Base-by-base conservation (phyloP, 306 rosid genomes). In the Cicer chorassanicum region DNA sequence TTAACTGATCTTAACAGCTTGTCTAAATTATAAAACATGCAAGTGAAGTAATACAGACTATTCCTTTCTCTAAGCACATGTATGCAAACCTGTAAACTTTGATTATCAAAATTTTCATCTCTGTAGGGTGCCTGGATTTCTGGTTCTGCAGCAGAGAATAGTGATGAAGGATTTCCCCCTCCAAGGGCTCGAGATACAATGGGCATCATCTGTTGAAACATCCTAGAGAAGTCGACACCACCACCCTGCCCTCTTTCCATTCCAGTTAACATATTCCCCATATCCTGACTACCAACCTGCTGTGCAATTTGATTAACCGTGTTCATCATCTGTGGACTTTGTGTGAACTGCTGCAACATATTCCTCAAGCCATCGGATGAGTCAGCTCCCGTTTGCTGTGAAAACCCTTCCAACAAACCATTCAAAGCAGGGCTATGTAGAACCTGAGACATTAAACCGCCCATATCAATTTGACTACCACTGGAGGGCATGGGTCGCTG, bases 141-240 rank as follows among this genome's bases (percentile, higher is more conserved):
- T 43, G 86, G 79, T 65, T 78, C 92, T 34, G 72, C 73, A 72
- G 78, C 87, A 76, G 93, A 76, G 69, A 53, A 77, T 36, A 82
- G 68, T 70, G 82, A 85, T 34, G 86, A 50, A 11, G 87, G 81
- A 70, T 49, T 76, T 14, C 80, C 76, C 65, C 95, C 87, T 43
- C 87, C 87, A 73, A 92, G 85, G 79, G 90, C 99, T 62, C 38
- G 92, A 72, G 99, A 88, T 69, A 92, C 99, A 69, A 95, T 81
- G 34, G 99, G 98, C 97, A 95, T 89, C 98, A 95, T 92, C 87
- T 92, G 97, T 82, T 92, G 99, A 80, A 94, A 75, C 93, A 94
- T 90, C 78, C 93, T 88, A 16, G 96, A 88, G 68, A 92, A 84
- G 83, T 94, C 92, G 8, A 92, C 39, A 36, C 97, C 92, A 39